Conservation (phyloP, 768 basidiomycete species). For the Tylopilus intermedius region DNA sequence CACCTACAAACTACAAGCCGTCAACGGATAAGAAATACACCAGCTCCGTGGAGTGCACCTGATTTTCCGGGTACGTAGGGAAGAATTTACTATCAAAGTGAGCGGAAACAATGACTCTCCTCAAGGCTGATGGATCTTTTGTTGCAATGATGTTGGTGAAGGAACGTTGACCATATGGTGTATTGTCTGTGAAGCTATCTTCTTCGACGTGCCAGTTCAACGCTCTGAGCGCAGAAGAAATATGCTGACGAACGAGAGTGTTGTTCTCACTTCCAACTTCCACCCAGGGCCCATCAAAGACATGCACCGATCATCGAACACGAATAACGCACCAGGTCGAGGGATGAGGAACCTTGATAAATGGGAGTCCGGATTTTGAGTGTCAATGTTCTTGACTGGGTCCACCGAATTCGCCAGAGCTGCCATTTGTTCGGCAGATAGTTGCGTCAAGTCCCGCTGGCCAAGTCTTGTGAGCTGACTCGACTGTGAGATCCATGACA, state of each 20-base stretch:
- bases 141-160: slow-evolving; percentile 95
- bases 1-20: slow-evolving; percentile 78
- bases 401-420: slow-evolving; percentile 53
- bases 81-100: slow-evolving; percentile 95
- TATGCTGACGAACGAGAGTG: slow-evolving; percentile 78
- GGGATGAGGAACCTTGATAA: slow-evolving; percentile 85
- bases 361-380: slow-evolving; percentile 60
- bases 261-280: slow-evolving; percentile 71
- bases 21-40: slow-evolving; percentile 7
- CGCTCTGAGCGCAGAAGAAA: slow-evolving; percentile 62
- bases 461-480: slow-evolving; percentile 31
- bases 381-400: slow-evolving; percentile 65
- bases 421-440: slow-evolving; percentile 49
- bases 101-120: slow-evolving; percentile 83
- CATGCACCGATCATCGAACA: background rate
- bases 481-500: slow-evolving; percentile 23
- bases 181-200: slow-evolving; percentile 72
- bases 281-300: background rate
- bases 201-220: slow-evolving; percentile 87
- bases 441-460: slow-evolving; percentile 34
- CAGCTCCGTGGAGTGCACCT: slow-evolving; percentile 42
- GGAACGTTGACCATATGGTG: slow-evolving; percentile 73
- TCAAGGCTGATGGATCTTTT: slow-evolving; percentile 79
- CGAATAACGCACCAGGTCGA: slow-evolving; percentile 54
- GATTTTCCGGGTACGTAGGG: slow-evolving; percentile 60